A percentile compares a stretch with the other conserved stretches of the same genome.
These are phyloP conservation scores for Arthroderma sp. DNA, from an alignment of 2,329 filamentous ascomycete genomes.

Conservation along the genomic window DNA sequence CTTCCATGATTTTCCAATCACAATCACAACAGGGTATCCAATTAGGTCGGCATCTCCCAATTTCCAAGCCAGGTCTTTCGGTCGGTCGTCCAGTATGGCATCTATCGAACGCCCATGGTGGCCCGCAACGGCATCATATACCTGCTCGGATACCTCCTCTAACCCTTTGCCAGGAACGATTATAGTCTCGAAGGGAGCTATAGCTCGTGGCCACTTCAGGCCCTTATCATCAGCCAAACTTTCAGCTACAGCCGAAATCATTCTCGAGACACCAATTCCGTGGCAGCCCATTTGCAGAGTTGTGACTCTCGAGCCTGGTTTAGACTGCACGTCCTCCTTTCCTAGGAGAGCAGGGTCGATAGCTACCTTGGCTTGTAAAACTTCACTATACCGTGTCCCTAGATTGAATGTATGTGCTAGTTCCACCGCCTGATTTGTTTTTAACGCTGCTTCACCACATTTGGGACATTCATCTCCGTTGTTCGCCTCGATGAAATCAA, in stretches of 20 bases:
- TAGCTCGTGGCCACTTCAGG: slow-evolving; percentile 73
- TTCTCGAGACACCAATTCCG: slow-evolving; percentile 81
- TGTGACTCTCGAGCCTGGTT: slow-evolving; percentile 17
- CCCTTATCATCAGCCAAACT: slow-evolving; percentile 57
- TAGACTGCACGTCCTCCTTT: background rate
- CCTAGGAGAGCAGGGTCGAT: slow-evolving; percentile 21
- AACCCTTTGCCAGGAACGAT: slow-evolving; percentile 44
- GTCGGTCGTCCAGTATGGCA: slow-evolving; percentile 60
- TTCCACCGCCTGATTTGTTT: slow-evolving; percentile 64
- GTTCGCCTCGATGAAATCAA: slow-evolving; percentile 53
- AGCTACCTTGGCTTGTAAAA: slow-evolving; percentile 52
- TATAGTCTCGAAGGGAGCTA: slow-evolving; percentile 71
- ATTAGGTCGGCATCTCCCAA: slow-evolving; percentile 78
- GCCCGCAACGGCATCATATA: slow-evolving; percentile 50
- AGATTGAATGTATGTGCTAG: slow-evolving; percentile 92
- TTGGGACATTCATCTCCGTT: slow-evolving; percentile 60
- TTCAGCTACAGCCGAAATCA: slow-evolving; percentile 76
- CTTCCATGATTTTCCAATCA: slow-evolving; percentile 62
- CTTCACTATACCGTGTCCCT: slow-evolving; percentile 71
- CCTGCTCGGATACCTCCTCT: slow-evolving; percentile 37
- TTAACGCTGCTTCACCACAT: slow-evolving; percentile 52
- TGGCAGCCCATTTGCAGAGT: slow-evolving; percentile 90
- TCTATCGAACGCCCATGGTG: slow-evolving; percentile 36
- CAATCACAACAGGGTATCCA: slow-evolving; percentile 71
- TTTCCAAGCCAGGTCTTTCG: slow-evolving; percentile 63